Base-by-base conservation (phyloP, 345 rosid species). In the Brassica rapa region DNA sequence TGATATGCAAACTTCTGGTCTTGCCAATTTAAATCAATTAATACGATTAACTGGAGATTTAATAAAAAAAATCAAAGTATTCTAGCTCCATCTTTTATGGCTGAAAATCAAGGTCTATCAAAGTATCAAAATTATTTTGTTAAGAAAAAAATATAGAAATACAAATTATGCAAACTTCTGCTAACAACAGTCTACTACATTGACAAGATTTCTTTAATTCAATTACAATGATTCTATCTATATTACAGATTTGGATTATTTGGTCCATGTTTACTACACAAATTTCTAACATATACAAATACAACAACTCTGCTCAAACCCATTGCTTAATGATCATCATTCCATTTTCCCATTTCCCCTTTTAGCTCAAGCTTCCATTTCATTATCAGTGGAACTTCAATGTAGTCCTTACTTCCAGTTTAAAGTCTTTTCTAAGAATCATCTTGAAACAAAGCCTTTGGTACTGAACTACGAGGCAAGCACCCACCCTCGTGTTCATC, bases 371-470 rank as follows among this genome's bases (percentile, higher is more conserved):
- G 53, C 62, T 60, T 62, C 64, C 70, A 56, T 64, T 71, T 71
- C n/a, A 64, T 71, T 35, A 21, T 7, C 64, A 12, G 71, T 53
- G 60, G 19, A 74, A 10, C 55, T 32, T 76, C 55, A 23, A 0
- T 32, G n/a, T 68, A 21, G 73, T 68, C 61, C 37, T 23, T 53
- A 32, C 63, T 19, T 70, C 57, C 24, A 70, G 71, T 35, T 70
- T 65, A 8, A 37, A 67, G 41, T 75, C 8, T 39, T 3, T 56
- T 35, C 71, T 78, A 78, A 24, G 33, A 62, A 71, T 78, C 83
- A 79, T 89, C 92, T 74, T 87, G 97, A 84, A 91, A 91, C 84
- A 88, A 80, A 43, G 91, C 91, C 87, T 86, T 91, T 14, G 92
- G 83, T 72, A 91, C 92, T 7, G 89, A 81, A 68, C 86, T 82